These are phyloP conservation scores for Sicyos edulis DNA, from an alignment of 306 rosid species.

Conservation along the genomic window DNA sequence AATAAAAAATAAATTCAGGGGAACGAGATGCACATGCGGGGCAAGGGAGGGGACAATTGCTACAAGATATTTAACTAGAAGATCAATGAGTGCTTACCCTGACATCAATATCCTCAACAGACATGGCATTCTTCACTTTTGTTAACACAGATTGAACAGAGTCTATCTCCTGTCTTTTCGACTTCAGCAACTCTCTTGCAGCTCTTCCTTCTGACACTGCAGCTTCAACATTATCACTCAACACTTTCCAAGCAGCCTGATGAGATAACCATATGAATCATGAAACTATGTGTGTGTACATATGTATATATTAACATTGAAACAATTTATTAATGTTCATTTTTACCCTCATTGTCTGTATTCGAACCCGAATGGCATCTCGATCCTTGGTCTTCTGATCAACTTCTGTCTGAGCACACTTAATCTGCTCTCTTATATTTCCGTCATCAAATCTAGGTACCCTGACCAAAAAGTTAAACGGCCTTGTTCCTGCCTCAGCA, in stretches of 20 bases:
- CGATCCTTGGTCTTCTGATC: conserved; percentile 54
- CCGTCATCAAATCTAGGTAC: conserved; percentile 59
- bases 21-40: no score
- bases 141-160: conserved; percentile 46
- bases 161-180: conserved; percentile 72
- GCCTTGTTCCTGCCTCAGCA: conserved; percentile 51
- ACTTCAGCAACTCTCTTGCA: conserved; percentile 48
- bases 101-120: conserved; percentile 60
- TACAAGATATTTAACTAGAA: background rate
- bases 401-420: conserved; percentile 40
- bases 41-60: no score
- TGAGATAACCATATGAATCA: conserved; percentile 21
- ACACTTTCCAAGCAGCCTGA: conserved; percentile 51
- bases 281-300: background rate
- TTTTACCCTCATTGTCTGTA: conserved; percentile 48
- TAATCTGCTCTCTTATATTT: conserved; percentile 51
- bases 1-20: conserved; percentile 9
- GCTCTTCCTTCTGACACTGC: conserved; percentile 47
- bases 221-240: conserved; percentile 37
- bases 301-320: conserved; percentile 5
- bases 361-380: conserved; percentile 48
- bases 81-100: conserved; percentile 44
- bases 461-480: conserved; percentile 57
- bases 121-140: conserved; percentile 58
- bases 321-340: conserved; percentile 3